Evolutionary conservation across 345 rosid species (phyloP), one percentile per base, ranked within the genome.

Genomic region (Salix koriyanagi): DNA sequence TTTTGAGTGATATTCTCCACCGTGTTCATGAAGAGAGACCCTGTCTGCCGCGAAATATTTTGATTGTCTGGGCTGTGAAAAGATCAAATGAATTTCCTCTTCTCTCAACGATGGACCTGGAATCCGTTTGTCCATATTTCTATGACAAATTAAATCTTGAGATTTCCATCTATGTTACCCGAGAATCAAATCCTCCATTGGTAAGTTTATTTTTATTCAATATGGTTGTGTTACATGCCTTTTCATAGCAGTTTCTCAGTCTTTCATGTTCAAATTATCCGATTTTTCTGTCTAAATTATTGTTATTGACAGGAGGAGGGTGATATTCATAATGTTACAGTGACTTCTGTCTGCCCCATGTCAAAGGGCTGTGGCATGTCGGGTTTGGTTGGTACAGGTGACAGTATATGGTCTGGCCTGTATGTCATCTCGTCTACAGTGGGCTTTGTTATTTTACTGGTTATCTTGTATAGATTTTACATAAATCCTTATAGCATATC

Each of bases 1-100:
- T 95, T 80, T 36, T 93, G 84, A 89, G 94, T 36, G 97, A 95
- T 73, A 79, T 95, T 82, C 80, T 91, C 72, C 97, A 89, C 79
- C 88, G 97, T 18, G 68, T 84, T 34, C 83, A 86, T 65, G 90
- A 90, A 78, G 93, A 90, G 19, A 89, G 83, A 73, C 84, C 88
- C 37, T 95, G 99, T 82, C 83, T 83, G 70, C 96, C 99, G 3
- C 87, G 79, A 68, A 89, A 86, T 34, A 75, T 93, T 76, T 60
- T 91, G 84, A 75, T 95, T 77, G 76, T 91, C 30, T 95, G 97
- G 99, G 97, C 99, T 18, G 77, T 95, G 42, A 93, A 90, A 73
- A 89, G 67, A 39, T 93, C 96, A 58, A 82, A 88, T 23, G 99
- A 95, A 89, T 89, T 92, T 79, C 85, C 88, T 74, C 91, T 95